A percentile compares a stretch with the other conserved stretches of the same genome.
Evolutionary conservation across 257 asterid genomes (phyloP).

Genomic region (Gentiana straminea): DNA sequence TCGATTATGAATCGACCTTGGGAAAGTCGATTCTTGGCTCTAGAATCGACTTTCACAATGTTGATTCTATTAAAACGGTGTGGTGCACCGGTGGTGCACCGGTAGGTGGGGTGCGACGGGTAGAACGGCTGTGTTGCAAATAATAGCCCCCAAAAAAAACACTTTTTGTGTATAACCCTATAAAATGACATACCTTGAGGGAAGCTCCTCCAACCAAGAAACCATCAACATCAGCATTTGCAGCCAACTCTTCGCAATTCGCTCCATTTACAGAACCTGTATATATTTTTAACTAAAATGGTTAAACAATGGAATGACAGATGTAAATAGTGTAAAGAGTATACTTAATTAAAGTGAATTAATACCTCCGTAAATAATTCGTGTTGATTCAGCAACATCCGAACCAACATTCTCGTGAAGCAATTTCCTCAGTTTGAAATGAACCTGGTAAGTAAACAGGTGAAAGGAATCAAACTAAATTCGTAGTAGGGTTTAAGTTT

Average conservation of each 20-base stretch:
- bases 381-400: constrained; percentile 19
- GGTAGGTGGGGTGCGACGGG: no score
- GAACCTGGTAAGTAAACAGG: constrained; percentile 13
- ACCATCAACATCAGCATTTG: constrained; percentile 29
- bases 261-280: constrained; percentile 33
- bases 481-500: no score
- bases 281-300: background rate
- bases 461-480: background rate
- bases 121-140: no score
- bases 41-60: no score
- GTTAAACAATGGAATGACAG: background rate
- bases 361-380: constrained; percentile 29
- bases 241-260: constrained; percentile 33
- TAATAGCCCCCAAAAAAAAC: no score
- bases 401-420: constrained; percentile 18
- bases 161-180: no score
- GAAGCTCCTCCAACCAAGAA: constrained; percentile 35
- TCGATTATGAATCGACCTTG: no score
- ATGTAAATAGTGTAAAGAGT: no score
- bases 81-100: no score
- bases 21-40: no score
- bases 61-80: no score
- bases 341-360: background rate
- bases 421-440: constrained; percentile 26
- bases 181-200: constrained; percentile 20